These are phyloP conservation scores for Macaranga tanarius DNA, from an alignment of 441 rosid species.

Conservation along the genomic window DNA sequence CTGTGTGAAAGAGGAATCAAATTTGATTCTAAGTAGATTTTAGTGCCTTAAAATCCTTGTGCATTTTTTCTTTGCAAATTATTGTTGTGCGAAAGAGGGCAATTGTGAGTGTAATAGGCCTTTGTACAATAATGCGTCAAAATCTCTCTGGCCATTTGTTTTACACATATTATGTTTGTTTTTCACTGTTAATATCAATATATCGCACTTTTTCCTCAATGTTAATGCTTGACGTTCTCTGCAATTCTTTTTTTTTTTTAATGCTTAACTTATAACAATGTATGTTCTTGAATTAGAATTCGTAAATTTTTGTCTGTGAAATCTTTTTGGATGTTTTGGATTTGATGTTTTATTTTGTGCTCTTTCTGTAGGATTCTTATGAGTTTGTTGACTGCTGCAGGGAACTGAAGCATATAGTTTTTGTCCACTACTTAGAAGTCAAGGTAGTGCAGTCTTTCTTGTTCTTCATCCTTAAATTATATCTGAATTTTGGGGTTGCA, in stretches of 20 bases:
- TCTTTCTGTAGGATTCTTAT: neutral
- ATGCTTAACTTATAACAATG: neutral
- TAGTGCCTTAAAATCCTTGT: neutral
- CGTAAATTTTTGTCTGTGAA: neutral
- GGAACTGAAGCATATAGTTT: conserved; percentile 89
- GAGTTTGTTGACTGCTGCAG: conserved; percentile 44
- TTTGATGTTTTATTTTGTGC: neutral
- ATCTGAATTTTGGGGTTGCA: neutral
- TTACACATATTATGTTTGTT: neutral
- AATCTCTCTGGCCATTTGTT: neutral
- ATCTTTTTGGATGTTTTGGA: neutral
- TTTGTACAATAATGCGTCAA: neutral
- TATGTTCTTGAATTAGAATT: neutral
- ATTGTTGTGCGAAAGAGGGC: neutral
- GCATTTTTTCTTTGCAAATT: neutral
- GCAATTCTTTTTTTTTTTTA: neutral
- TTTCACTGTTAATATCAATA: neutral
- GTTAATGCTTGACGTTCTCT: neutral
- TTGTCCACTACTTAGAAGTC: conserved; percentile 95
- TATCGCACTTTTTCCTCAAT: neutral
- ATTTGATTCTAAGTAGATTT: neutral
- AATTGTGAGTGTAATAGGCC: neutral
- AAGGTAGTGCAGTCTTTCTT: conserved; percentile 52
- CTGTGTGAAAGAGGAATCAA: neutral
- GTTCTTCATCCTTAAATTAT: conserved; percentile 4